Evolutionary conservation across 495 filamentous ascomycete genomes (phyloP).

Genomic region (Friedmanniomyces endolithicus): DNA sequence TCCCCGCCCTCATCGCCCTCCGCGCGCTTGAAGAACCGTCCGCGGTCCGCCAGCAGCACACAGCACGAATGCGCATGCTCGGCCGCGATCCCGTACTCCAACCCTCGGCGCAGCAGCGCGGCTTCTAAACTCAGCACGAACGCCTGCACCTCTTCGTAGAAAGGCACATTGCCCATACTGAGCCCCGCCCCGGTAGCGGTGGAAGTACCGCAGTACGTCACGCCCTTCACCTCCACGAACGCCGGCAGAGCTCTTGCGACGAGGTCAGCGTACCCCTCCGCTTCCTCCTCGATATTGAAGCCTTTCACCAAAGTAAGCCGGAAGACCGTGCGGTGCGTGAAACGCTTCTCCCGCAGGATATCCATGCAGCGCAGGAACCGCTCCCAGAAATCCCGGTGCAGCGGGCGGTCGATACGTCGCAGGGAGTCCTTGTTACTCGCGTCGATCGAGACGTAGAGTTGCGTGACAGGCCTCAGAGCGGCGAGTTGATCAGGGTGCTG

Average conservation of each 20-base stretch:
- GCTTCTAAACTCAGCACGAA: conserved; percentile 64
- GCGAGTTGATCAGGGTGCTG: conserved; percentile 89
- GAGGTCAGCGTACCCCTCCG: conserved; percentile 77
- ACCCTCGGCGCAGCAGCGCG: conserved; percentile 51
- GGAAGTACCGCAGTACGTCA: conserved; percentile 89
- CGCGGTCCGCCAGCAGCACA: conserved; percentile 61
- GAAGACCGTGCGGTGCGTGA: conserved; percentile 83
- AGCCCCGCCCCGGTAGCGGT: conserved; percentile 67
- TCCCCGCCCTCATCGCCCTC: conserved; percentile 32
- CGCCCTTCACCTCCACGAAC: conserved; percentile 91
- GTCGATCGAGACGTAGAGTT: conserved; percentile 92
- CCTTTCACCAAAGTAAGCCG: conserved; percentile 89
- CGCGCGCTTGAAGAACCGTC: conserved; percentile 43
- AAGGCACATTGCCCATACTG: conserved; percentile 92
- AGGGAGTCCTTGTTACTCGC: conserved; percentile 82
- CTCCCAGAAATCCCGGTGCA: conserved; percentile 96
- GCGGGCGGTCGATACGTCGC: conserved; percentile 73
- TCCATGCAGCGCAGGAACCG: conserved; percentile 82
- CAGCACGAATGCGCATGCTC: conserved; percentile 95
- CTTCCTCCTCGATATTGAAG: conserved; percentile 92
- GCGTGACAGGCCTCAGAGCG: conserved; percentile 68
- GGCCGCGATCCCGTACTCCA: conserved; percentile 80
- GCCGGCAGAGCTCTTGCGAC: conserved; percentile 73
- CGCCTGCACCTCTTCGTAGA: conserved; percentile 71
- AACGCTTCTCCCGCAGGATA: conserved; percentile 69